These are phyloP conservation scores for Geotrichum fermentans DNA, from an alignment of 1,139 yeast genomes.

Conservation along the genomic window DNA sequence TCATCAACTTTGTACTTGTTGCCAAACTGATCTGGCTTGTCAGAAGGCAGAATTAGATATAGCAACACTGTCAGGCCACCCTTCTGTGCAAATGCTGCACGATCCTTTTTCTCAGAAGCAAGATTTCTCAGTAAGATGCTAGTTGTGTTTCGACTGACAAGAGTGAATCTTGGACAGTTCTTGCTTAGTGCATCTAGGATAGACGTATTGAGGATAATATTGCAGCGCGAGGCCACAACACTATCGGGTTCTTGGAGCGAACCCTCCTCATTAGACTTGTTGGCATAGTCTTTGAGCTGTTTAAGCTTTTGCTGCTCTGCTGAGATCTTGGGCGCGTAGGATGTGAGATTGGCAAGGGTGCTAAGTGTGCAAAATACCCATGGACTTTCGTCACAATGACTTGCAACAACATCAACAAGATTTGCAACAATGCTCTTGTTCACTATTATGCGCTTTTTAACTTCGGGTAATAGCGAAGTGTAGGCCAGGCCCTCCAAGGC, in stretches of 20 bases:
- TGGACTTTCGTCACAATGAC: slow-evolving; percentile 24
- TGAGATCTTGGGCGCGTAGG: slow-evolving; percentile 34
- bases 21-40: slow-evolving; percentile 17
- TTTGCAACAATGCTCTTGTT: slow-evolving; percentile 25
- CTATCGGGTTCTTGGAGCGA: slow-evolving; percentile 26
- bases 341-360: slow-evolving; percentile 33
- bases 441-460: slow-evolving; percentile 30
- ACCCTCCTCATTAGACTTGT: slow-evolving; percentile 25
- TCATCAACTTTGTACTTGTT: slow-evolving; percentile 23
- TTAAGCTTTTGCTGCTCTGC: slow-evolving; percentile 33
- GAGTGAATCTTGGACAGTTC: slow-evolving; percentile 30
- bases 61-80: slow-evolving; percentile 38
- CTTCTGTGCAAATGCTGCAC: slow-evolving; percentile 34
- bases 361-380: slow-evolving; percentile 36
- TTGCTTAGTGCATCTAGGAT: slow-evolving; percentile 30
- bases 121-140: slow-evolving; percentile 35
- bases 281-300: slow-evolving; percentile 36
- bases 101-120: slow-evolving; percentile 32
- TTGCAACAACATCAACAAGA: slow-evolving; percentile 22
- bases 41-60: slow-evolving; percentile 30
- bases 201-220: slow-evolving; percentile 30
- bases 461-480: slow-evolving; percentile 34
- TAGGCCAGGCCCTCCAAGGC: slow-evolving; percentile 41
- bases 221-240: slow-evolving; percentile 28
- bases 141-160: slow-evolving; percentile 30